Evolutionary conservation across 192 early-diverging fungal species (phyloP).

Genomic region (Chytriomyces confervae): DNA sequence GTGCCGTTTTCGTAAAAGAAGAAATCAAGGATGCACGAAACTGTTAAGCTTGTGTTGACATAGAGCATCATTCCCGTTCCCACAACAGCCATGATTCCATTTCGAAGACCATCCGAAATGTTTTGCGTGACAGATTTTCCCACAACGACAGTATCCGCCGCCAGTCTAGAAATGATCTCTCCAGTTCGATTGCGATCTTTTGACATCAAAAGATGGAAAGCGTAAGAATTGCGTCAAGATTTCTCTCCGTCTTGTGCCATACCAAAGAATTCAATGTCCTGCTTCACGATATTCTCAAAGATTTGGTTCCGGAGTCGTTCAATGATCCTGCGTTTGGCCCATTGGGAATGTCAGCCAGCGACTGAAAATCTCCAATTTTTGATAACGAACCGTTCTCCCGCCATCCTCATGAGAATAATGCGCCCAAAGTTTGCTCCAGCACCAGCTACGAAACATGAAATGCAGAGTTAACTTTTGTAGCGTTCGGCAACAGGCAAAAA

Average conservation of each 20-base stretch:
- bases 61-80: constrained; percentile 69
- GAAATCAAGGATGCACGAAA: not conserved
- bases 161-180: constrained; percentile 79
- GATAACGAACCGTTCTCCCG: constrained; percentile 39
- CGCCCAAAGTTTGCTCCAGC: constrained; percentile 47
- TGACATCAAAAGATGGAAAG: not conserved
- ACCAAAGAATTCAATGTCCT: constrained; percentile 51
- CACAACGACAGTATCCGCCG: constrained; percentile 76
- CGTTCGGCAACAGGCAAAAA: not conserved
- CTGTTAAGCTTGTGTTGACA: constrained; percentile 46
- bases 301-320: constrained; percentile 39
- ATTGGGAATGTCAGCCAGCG: not conserved
- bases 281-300: constrained; percentile 42
- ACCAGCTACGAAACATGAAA: constrained; percentile 28
- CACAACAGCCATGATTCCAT: constrained; percentile 60
- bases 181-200: constrained; percentile 72
- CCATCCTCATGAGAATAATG: constrained; percentile 43
- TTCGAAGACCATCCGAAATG: constrained; percentile 74
- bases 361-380: not conserved
- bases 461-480: not conserved
- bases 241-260: not conserved
- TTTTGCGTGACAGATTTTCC: constrained; percentile 78
- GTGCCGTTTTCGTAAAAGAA: not conserved
- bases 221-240: too few species aligned
- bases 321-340: constrained; percentile 29